These are phyloP conservation scores for Irineochytrium annulatum DNA, from an alignment of 192 early-diverging fungal genomes.

Conservation along the genomic window DNA sequence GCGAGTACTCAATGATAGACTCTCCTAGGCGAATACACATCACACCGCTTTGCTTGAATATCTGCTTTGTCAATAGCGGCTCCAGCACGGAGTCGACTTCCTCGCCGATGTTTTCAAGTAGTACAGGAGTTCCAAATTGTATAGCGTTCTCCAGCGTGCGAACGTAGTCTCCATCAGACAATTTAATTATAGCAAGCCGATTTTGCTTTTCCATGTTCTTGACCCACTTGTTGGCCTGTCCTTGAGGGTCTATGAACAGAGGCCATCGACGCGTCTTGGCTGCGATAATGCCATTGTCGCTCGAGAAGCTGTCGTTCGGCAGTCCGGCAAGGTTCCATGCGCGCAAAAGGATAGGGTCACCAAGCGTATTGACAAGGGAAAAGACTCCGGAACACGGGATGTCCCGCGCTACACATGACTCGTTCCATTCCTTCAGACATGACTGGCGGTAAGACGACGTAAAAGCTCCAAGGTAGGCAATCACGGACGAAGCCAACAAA, in stretches of 20 bases:
- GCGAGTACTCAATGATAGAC: slow-evolving; percentile 58
- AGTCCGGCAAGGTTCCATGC: slow-evolving; percentile 57
- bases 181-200: slow-evolving; percentile 51
- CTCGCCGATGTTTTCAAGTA: slow-evolving; percentile 60
- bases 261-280: slow-evolving; percentile 55
- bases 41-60: slow-evolving; percentile 62
- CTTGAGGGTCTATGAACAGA: slow-evolving; percentile 59
- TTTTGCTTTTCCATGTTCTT: slow-evolving; percentile 63
- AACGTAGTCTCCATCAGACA: slow-evolving; percentile 58
- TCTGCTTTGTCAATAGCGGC: slow-evolving; percentile 58
- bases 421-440: slow-evolving; percentile 46
- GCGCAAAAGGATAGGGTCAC: slow-evolving; percentile 57
- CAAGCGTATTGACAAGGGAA: slow-evolving; percentile 45
- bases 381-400: slow-evolving; percentile 53
- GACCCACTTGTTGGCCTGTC: slow-evolving; percentile 65
- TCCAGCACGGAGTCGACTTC: slow-evolving; percentile 62
- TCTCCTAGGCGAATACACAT: slow-evolving; percentile 57
- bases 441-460: slow-evolving; percentile 50
- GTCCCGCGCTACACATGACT: slow-evolving; percentile 29
- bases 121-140: slow-evolving; percentile 58
- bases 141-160: slow-evolving; percentile 57
- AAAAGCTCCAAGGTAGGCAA: slow-evolving; percentile 60
- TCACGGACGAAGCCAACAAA: slow-evolving; percentile 51
- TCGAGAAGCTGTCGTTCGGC: slow-evolving; percentile 57
- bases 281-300: slow-evolving; percentile 58